Evolutionary conservation across 805 yeast genomes (phyloP), one percentile per base, ranked within the genome.

Genomic region (Nakazawaea populi): DNA sequence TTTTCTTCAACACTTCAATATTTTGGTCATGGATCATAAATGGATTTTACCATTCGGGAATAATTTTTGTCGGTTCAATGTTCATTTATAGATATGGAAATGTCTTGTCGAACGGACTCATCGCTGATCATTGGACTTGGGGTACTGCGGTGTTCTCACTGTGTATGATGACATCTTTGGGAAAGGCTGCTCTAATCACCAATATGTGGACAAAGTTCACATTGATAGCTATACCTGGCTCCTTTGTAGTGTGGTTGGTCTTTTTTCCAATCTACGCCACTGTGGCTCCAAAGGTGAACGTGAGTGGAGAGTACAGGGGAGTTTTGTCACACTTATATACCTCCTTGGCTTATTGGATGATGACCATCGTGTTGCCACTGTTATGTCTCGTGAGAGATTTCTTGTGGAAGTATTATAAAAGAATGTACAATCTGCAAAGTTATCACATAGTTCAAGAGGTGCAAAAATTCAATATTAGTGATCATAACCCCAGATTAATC

Each of bases 1-100:
- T 79, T 51, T 94, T 94, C 62, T 89, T 94, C 71, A 92, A 92
- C 58, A 96, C 90, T 10, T 75, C 82, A 5, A 90, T 90, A 39
- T 94, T 94, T 66, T 92, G 98, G 98, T 88, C 96, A 18, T 94
- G 99, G 99, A 88, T 94, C 43, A 70, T 83, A 47, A 95, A 94
- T 66, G 99, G 99, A 0, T 92, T 94, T 63, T 94, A 81, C 68
- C 99, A 94, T 65, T 89, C 97, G 10, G 88, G 89, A 2, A 73
- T 94, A 27, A 84, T 90, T 24, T 95, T 83, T 64, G 71, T 90
- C 42, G 85, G 92, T 35, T 74, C 89, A 11, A 74, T 77, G 46
- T 76, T 81, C 55, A 83, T 90, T 44, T 89, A 85, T 67, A 71
- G 75, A 50, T 77, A 77, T 58, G 90, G 95, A 27, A 76, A 82